Conservation (phyloP, 495 filamentous ascomycete species). For the Talaromyces ruber region DNA sequence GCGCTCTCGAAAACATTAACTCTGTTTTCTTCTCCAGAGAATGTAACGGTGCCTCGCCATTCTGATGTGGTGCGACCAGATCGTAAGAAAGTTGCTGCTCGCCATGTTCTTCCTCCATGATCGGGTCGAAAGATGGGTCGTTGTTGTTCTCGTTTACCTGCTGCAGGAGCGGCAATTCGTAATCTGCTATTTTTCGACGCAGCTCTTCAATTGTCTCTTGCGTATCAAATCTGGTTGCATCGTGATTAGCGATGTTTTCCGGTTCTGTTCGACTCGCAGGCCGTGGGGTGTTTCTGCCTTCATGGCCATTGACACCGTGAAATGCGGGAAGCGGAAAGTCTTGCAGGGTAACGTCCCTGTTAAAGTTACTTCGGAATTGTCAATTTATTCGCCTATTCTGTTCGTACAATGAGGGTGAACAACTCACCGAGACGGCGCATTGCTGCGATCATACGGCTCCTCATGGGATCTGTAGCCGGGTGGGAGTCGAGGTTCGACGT, state of each 20-base stretch:
- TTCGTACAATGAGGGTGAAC: not conserved
- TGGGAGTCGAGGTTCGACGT: not conserved
- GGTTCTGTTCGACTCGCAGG: not conserved
- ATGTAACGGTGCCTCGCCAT: slow-evolving; percentile 20
- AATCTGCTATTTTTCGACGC: slow-evolving; percentile 16
- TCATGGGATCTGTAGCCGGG: not conserved
- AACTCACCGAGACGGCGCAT: not conserved
- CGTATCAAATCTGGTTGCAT: not conserved
- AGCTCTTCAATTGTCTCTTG: slow-evolving; percentile 6
- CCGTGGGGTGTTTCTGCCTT: not conserved
- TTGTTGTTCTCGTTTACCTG: slow-evolving; percentile 22
- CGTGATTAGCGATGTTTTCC: not conserved
- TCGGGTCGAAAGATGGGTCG: slow-evolving; percentile 18
- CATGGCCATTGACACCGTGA: not conserved
- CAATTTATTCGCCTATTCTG: not conserved
- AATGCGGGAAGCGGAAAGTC: not conserved
- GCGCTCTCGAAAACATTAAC: slow-evolving; percentile 54
- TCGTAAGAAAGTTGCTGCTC: slow-evolving; percentile 18
- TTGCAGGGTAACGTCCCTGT: not conserved
- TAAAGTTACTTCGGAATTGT: not conserved
- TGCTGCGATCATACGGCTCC: not conserved
- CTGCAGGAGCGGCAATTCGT: slow-evolving; percentile 24
- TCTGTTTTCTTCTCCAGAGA: slow-evolving; percentile 53
- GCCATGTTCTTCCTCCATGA: slow-evolving; percentile 12
- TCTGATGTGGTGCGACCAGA: slow-evolving; percentile 21